Conservation (phyloP, 345 rosid species). For the Corchorus olitorius region DNA sequence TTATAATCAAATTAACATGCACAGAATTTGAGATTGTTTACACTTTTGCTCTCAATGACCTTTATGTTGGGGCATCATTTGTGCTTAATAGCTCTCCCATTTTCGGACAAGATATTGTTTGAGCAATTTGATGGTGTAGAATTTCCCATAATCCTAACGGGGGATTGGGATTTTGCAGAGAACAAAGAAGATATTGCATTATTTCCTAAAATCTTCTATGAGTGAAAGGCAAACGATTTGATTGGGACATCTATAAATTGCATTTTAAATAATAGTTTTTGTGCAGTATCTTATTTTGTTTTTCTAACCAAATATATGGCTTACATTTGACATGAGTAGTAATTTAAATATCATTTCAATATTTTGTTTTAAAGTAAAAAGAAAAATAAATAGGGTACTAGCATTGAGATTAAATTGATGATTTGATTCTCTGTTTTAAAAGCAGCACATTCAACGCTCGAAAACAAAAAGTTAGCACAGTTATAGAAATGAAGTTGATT, state of each 20-base stretch:
- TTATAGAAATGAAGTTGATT: neutral
- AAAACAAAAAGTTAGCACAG: too few relatives aligned
- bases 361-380: neutral
- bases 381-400: neutral
- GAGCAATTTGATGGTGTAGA: neutral
- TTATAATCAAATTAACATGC: neutral
- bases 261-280: neutral
- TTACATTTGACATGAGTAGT: neutral
- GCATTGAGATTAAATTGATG: neutral
- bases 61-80: neutral
- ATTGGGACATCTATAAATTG: neutral
- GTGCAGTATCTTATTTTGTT: neutral
- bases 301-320: neutral
- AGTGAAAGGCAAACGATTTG: neutral
- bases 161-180: neutral
- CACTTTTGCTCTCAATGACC: neutral
- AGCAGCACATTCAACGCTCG: neutral
- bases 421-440: neutral
- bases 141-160: neutral
- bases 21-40: neutral
- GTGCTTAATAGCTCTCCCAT: neutral
- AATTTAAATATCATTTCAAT: neutral
- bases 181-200: conserved; percentile 5
- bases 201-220: neutral
- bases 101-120: neutral